Evolutionary conservation across 1,284 basidiomycete species (phyloP).

Genomic region (Malassezia japonica): DNA sequence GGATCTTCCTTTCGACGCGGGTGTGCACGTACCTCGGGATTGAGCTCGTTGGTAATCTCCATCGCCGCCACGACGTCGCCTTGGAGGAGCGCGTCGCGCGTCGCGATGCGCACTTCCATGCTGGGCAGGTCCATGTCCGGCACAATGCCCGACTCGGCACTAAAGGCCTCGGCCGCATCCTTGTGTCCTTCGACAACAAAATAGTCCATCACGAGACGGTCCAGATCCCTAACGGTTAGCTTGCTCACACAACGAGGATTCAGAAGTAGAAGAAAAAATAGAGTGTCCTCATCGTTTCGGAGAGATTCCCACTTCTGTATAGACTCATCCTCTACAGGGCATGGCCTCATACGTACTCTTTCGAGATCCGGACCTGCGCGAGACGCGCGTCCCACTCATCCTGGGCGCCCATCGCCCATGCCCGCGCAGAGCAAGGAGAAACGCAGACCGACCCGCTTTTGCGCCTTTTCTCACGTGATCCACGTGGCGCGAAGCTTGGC

Average conservation of each 20-base stretch:
- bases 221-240: conserved; percentile 64
- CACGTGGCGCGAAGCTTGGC: neutral
- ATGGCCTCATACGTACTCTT: conserved; percentile 34
- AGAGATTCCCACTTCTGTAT: conserved; percentile 58
- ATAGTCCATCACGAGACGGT: conserved; percentile 94
- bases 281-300: conserved; percentile 53
- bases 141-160: conserved; percentile 69
- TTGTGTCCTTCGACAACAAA: conserved; percentile 96
- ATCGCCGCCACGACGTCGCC: conserved; percentile 93
- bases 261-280: conserved; percentile 47
- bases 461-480: conserved; percentile 7
- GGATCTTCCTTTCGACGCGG: conserved; percentile 18
- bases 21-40: conserved; percentile 72
- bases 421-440: neutral
- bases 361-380: conserved; percentile 51
- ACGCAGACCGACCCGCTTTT: neutral
- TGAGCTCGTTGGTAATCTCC: conserved; percentile 80
- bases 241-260: conserved; percentile 47
- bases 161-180: conserved; percentile 86
- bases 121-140: conserved; percentile 71
- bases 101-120: conserved; percentile 86
- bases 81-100: conserved; percentile 81
- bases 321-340: conserved; percentile 50
- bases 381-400: conserved; percentile 52
- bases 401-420: neutral